phyloP scores from a whole-genome alignment of 2,329 filamentous ascomycete genomes.

The Amylocarpus encephaloides region DNA sequence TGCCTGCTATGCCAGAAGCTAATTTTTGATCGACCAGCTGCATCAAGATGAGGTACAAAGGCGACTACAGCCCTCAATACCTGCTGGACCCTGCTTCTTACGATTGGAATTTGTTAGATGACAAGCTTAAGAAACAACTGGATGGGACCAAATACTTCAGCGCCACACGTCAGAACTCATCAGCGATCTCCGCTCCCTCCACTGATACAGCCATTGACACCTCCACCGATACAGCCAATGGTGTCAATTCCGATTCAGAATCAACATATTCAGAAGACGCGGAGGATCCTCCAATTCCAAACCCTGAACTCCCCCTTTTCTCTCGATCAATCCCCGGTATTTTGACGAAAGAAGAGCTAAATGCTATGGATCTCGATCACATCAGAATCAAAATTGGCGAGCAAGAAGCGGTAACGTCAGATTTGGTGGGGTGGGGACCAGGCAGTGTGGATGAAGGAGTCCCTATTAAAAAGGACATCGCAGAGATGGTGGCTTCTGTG shows the following conservation, averaged over 20 bases:
- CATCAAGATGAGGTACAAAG: conserved; percentile 80
- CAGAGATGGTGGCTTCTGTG: conserved; percentile 60
- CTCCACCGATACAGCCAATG: too few species aligned
- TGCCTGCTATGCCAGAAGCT: too few species aligned
- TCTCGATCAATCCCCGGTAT: conserved; percentile 62
- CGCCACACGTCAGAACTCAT: conserved; percentile 8
- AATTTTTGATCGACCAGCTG: conserved; percentile 40
- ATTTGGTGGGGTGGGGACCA: conserved; percentile 55
- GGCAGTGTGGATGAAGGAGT: conserved; percentile 43
- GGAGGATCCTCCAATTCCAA: conserved; percentile 11
- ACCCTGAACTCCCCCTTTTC: conserved; percentile 44
- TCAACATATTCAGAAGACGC: neutral
- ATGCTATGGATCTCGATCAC: conserved; percentile 49
- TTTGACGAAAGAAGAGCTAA: conserved; percentile 47
- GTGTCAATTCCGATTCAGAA: too few species aligned
- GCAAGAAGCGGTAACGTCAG: conserved; percentile 38
- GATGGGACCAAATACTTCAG: conserved; percentile 26
- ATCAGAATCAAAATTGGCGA: conserved; percentile 43
- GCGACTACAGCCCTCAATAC: conserved; percentile 68
- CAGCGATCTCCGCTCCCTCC: conserved; percentile 1
- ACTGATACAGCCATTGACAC: neutral
- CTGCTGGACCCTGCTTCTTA: conserved; percentile 64
- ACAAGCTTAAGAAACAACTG: conserved; percentile 46
- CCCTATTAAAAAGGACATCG: conserved; percentile 55
- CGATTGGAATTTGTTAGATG: conserved; percentile 51